Base-by-base conservation (phyloP, 2,329 filamentous ascomycete species). In the Trichothecium roseum region DNA sequence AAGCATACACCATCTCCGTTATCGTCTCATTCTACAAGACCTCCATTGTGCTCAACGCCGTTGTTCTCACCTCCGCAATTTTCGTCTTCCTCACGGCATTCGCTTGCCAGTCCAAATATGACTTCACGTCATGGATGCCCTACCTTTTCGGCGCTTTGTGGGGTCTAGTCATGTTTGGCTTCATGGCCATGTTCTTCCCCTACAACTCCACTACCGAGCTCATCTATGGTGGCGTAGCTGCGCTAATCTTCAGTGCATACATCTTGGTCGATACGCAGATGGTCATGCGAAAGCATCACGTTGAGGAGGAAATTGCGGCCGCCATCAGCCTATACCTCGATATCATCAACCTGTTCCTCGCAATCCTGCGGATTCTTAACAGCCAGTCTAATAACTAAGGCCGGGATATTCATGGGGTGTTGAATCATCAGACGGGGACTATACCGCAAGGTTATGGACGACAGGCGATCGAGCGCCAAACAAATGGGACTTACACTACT, bases 191-290 rank as follows among this genome's bases (percentile, higher is more conserved):
- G 45, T 96, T 96, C 70, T 81, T 98, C 64, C 88, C 86, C 4
- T 74, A 81, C 59, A 84, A 69, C 59, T 86, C 77, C 56, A 88
- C 80, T 18, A 66, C 80, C 24, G 89, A 98, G 62, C 76, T 96
- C 36, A 69, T 86, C 41, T 96, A 94, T 52, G 86, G 87, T 37
- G 80, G 81, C 7, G 62, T 88, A 12, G 74, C 77, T 1, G 89
- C 91, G 3, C 64, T 98, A 31, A 76, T 98, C 54, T 98, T 98
- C 68, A 88, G 81, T 33, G 89, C 71, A 7, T 98, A 98, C 62
- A 93, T 98, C 42, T 71, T 98, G 32, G 85, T 96, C 32, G 91
- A 98, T 56, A 98, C 91, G 0, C 91, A 98, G 69, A 66, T 98
- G 49, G 78, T 98, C 42, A 82, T 98, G 75, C 78, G 88, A 52